phyloP scores from a whole-genome alignment of 2,329 filamentous ascomycete genomes.

The Teratosphaeria zuluensis region DNA sequence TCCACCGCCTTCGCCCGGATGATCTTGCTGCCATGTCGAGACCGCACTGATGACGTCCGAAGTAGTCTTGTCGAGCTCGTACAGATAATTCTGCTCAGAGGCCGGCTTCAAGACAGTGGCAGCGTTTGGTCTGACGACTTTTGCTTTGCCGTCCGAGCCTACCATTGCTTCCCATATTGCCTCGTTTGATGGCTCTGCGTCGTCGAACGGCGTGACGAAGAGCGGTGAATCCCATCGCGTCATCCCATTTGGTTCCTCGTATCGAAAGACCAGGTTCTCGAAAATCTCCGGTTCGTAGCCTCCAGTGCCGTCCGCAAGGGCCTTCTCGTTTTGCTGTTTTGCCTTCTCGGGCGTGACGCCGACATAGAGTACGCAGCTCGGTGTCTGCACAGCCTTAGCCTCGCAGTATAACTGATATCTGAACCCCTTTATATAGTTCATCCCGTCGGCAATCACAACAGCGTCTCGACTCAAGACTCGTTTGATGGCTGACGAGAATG shows the following conservation, averaged over 20 bases:
- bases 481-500: conserved; percentile 69
- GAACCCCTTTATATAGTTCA: conserved; percentile 88
- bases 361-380: conserved; percentile 62
- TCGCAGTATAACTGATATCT: conserved; percentile 80
- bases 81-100: conserved; percentile 61
- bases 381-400: conserved; percentile 67
- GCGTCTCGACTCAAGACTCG: conserved; percentile 60
- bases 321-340: conserved; percentile 51
- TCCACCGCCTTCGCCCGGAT: conserved; percentile 51
- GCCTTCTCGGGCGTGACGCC: conserved; percentile 48
- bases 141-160: conserved; percentile 51
- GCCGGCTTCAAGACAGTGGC: conserved; percentile 61
- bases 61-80: conserved; percentile 68
- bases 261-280: conserved; percentile 71
- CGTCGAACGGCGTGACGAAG: conserved; percentile 69
- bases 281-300: conserved; percentile 53
- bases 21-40: conserved; percentile 56
- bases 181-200: conserved; percentile 57
- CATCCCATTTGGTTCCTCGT: conserved; percentile 82
- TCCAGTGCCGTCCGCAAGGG: conserved; percentile 18
- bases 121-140: conserved; percentile 61
- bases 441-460: conserved; percentile 68
- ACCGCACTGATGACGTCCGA: conserved; percentile 66
- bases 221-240: conserved; percentile 74
- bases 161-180: conserved; percentile 65